These are phyloP conservation scores for Limnanthes douglasii DNA, from an alignment of 345 rosid genomes.

Conservation along the genomic window DNA sequence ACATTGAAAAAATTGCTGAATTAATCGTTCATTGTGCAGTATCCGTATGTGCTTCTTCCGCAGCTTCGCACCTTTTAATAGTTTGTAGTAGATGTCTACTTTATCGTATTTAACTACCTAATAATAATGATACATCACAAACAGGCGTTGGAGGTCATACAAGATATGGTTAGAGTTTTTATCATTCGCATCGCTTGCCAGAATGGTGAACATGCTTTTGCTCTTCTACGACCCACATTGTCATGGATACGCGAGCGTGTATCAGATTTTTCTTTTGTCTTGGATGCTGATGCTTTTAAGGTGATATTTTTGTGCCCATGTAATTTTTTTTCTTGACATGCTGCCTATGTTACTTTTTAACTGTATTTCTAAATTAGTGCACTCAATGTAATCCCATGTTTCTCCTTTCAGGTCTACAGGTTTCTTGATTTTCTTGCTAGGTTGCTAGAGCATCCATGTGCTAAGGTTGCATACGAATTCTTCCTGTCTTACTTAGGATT, in stretches of 20 bases:
- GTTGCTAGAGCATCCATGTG: constrained; percentile 77
- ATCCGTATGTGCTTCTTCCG: constrained; percentile 49
- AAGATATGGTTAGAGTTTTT: constrained; percentile 93
- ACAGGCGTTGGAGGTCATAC: constrained; percentile 78
- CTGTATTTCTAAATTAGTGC: constrained; percentile 8
- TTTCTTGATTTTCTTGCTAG: constrained; percentile 63
- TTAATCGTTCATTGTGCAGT: constrained; percentile 82
- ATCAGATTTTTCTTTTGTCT: constrained; percentile 25
- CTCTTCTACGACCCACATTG: constrained; percentile 62
- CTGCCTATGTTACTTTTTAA: constrained; percentile 2
- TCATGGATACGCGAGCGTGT: constrained; percentile 37
- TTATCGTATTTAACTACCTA: constrained; percentile 7
- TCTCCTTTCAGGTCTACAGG: constrained; percentile 44
- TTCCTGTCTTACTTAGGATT: constrained; percentile 6
- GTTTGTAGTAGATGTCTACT: constrained; percentile 10
- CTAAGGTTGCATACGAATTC: constrained; percentile 38
- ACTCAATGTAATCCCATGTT: constrained; percentile 5
- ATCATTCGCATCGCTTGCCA: constrained; percentile 67
- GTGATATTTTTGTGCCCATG: constrained; percentile 23
- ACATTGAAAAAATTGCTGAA: constrained; percentile 75
- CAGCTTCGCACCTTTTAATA: constrained; percentile 2
- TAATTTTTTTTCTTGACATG: no score
- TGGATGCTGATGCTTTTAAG: constrained; percentile 64
- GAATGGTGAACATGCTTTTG: constrained; percentile 56
- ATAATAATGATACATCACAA: constrained; percentile 8